Conservation (phyloP, 345 rosid species). For the Pugionium cornutum region DNA sequence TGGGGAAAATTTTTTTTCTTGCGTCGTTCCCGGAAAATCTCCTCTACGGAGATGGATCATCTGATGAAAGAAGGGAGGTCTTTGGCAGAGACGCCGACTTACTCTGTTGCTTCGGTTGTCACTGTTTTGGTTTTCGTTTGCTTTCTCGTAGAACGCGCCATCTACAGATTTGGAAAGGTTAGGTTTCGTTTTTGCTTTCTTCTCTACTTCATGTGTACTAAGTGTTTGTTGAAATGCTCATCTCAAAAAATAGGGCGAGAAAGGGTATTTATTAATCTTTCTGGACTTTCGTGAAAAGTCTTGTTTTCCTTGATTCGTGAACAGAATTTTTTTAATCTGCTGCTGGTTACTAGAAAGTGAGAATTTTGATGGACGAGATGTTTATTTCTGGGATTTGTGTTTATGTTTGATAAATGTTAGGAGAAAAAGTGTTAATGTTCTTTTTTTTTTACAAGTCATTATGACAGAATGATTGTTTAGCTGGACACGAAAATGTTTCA, state of each 20-base stretch:
- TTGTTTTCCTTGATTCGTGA: constrained; percentile 11
- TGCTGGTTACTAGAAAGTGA: constrained; percentile 12
- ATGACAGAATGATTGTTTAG: neutral
- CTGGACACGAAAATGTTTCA: constrained; percentile 7
- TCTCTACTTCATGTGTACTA: neutral
- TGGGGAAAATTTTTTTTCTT: constrained; percentile 11
- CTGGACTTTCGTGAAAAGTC: constrained; percentile 2
- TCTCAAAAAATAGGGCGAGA: neutral
- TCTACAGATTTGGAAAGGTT: constrained; percentile 89
- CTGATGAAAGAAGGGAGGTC: constrained; percentile 62
- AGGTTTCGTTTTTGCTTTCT: neutral
- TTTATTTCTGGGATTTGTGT: neutral
- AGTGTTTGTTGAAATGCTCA: constrained; percentile 35
- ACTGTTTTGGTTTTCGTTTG: constrained; percentile 77
- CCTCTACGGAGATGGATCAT: constrained; percentile 40
- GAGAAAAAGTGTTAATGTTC: constrained; percentile 1
- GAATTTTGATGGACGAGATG: constrained; percentile 2
- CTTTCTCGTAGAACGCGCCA: constrained; percentile 70
- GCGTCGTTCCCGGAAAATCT: constrained; percentile 11
- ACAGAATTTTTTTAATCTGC: neutral
- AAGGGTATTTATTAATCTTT: neutral
- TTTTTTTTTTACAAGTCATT: neutral
- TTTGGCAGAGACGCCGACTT: constrained; percentile 90
- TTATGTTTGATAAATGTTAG: neutral
- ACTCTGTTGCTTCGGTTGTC: constrained; percentile 80